Percentiles rank a stretch among this genome's conserved stretches.
phyloP scores from a whole-genome alignment of 306 rosid species.

The Oemleria cerasiformis region DNA sequence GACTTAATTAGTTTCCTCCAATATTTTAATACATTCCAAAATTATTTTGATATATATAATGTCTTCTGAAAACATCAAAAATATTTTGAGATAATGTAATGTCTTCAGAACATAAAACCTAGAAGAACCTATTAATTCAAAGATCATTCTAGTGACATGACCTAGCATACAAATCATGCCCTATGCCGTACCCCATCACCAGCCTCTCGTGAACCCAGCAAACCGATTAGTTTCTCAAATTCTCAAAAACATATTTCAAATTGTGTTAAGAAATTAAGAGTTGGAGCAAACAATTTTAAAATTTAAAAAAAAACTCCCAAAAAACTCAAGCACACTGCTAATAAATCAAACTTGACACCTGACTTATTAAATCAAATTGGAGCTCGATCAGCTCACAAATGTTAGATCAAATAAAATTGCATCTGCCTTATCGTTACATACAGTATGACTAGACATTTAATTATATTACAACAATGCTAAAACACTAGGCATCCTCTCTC shows the following conservation, averaged over 20 bases:
- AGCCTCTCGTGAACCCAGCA: background rate
- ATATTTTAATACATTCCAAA: background rate
- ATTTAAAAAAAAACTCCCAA: too few species aligned
- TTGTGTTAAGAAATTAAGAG: too few species aligned
- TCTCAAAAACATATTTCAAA: too few species aligned
- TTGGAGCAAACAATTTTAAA: too few species aligned
- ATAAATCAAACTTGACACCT: too few species aligned
- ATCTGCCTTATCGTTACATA: background rate
- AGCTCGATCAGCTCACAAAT: too few species aligned
- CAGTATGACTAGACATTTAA: background rate
- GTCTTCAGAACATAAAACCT: background rate
- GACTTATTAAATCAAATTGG: too few species aligned
- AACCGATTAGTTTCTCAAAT: too few species aligned
- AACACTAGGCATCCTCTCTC: background rate
- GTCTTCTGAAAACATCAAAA: too few species aligned
- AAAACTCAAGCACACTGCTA: too few species aligned
- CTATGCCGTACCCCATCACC: background rate
- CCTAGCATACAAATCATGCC: background rate
- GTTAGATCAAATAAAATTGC: too few species aligned
- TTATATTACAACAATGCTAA: constrained; percentile 15
- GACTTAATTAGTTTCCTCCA: background rate
- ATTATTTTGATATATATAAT: background rate
- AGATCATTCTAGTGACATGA: background rate
- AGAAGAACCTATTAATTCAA: background rate
- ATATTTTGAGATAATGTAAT: too few species aligned